Evolutionary conservation across 179 eudicot species (phyloP).

Genomic region (Beta macrorhiza): DNA sequence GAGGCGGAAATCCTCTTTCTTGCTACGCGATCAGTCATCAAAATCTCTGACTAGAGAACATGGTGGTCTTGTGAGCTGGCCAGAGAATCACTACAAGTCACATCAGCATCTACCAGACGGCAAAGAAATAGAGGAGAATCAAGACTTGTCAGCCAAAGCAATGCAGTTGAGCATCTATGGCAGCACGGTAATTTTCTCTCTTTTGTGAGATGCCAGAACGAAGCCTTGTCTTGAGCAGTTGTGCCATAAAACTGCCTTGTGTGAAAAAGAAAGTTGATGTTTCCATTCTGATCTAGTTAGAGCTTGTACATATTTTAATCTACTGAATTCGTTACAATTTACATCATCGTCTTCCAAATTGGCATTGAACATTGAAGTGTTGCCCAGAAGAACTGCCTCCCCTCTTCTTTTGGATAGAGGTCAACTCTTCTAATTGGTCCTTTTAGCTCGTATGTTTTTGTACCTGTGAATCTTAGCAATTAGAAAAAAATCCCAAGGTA

Average conservation of each 20-base stretch:
- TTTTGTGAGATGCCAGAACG: neutral
- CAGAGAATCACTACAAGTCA: conserved; percentile 46
- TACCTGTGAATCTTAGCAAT: neutral
- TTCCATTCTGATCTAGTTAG: neutral
- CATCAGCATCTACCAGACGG: conserved; percentile 30
- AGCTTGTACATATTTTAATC: neutral
- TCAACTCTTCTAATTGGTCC: neutral
- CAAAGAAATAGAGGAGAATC: conserved; percentile 25
- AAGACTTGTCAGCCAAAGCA: conserved; percentile 59
- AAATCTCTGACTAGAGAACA: conserved; percentile 49
- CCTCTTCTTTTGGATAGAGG: no score
- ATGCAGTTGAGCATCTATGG: conserved; percentile 83
- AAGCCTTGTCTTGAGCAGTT: neutral
- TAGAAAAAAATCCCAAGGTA: no score
- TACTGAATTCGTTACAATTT: neutral
- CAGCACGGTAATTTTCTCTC: conserved; percentile 54
- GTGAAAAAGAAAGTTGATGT: neutral
- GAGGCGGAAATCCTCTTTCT: conserved; percentile 59
- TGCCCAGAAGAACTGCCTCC: no score
- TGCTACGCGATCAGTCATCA: conserved; percentile 52
- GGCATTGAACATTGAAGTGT: no score
- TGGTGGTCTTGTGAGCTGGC: conserved; percentile 80
- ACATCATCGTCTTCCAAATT: neutral
- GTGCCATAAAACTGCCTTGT: no score
- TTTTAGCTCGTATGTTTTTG: neutral